Conservation (phyloP, 2,329 filamentous ascomycete species). For the Cercospora zeae-maydis region DNA sequence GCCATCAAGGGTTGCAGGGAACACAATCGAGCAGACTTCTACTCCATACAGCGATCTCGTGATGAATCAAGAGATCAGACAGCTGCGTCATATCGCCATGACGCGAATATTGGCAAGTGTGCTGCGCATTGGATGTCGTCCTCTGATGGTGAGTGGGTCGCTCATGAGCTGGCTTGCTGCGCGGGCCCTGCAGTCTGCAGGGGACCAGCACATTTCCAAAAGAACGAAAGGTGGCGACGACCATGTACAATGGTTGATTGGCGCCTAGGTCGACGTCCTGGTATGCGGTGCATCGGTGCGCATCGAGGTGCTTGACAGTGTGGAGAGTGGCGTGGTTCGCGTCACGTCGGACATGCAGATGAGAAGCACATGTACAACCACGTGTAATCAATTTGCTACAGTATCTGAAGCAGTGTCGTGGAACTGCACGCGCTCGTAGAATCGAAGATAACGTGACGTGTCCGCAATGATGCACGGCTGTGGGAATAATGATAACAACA, state of each 20-base stretch:
- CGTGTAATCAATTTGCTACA: background rate
- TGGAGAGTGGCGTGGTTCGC: background rate
- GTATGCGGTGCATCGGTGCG: background rate
- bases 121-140: background rate
- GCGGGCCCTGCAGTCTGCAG: background rate
- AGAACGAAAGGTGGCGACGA: background rate
- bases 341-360: background rate
- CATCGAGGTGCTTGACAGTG: background rate
- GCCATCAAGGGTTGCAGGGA: background rate
- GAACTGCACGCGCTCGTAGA: background rate
- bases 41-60: background rate
- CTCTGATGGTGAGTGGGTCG: background rate
- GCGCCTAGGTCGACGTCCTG: background rate
- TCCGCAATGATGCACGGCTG: background rate
- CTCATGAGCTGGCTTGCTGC: background rate
- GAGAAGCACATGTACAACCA: conserved; percentile 1
- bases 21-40: background rate
- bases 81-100: background rate
- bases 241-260: background rate
- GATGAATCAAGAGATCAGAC: background rate
- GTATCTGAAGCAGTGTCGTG: background rate
- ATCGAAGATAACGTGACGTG: background rate
- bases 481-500: background rate
- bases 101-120: background rate
- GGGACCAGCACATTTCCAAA: background rate